Percentiles rank a stretch among this genome's conserved stretches.
Conservation (phyloP, 306 rosid genomes). For the Echinosophora koreensis region DNA sequence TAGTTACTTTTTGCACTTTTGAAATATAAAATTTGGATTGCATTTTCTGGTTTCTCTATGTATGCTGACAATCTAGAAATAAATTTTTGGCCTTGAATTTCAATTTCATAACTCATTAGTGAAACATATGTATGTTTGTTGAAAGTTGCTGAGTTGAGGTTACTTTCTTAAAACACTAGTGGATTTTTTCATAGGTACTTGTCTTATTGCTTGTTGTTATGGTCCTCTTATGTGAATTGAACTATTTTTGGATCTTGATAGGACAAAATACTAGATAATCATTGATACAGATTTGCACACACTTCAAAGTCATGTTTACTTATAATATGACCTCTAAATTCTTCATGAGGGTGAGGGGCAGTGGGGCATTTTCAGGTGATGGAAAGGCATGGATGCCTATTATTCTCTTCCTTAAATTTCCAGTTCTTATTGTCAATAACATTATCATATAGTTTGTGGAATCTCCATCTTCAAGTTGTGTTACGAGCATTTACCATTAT, state of each 20-base stretch:
- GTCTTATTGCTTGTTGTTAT: neutral
- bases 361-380: conserved; percentile 3
- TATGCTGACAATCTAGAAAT: conserved; percentile 2
- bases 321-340: neutral
- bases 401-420: neutral
- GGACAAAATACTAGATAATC: neutral
- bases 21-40: conserved; percentile 2
- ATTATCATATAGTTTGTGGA: neutral
- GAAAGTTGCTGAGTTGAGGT: neutral
- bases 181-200: neutral
- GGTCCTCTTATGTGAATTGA: neutral
- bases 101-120: neutral
- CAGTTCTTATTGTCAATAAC: conserved; percentile 4
- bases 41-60: conserved; percentile 5
- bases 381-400: neutral
- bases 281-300: neutral
- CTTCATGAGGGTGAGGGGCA: neutral
- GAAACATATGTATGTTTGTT: neutral
- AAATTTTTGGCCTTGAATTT: neutral
- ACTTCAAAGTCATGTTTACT: conserved; percentile 9
- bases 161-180: neutral
- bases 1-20: neutral
- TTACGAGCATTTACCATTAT: conserved; percentile 30
- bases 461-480: conserved; percentile 16
- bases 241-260: neutral